phyloP scores from a whole-genome alignment of 192 early-diverging fungal species.

The Coemansia sp. region DNA sequence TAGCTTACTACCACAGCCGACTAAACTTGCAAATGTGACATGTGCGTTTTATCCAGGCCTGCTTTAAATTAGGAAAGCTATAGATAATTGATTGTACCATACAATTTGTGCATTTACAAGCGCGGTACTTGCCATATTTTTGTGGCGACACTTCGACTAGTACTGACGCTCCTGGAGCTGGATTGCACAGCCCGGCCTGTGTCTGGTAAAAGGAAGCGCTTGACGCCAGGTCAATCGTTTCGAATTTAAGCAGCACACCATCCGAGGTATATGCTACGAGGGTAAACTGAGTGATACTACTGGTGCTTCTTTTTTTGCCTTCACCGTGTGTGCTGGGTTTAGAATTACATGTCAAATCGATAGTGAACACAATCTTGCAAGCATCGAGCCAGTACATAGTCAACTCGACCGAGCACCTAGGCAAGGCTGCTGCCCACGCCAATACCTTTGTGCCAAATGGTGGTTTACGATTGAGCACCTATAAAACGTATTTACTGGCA shows the following conservation, averaged over 20 bases:
- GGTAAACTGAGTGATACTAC: constrained; percentile 9
- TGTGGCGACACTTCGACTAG: constrained; percentile 38
- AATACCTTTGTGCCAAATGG: constrained; percentile 65
- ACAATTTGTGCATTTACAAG: background rate
- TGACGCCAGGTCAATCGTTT: constrained; percentile 15
- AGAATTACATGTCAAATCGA: constrained; percentile 1
- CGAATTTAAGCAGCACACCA: constrained; percentile 35
- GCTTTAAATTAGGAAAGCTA: background rate
- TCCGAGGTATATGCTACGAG: constrained; percentile 37
- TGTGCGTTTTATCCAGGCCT: background rate
- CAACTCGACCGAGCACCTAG: constrained; percentile 10
- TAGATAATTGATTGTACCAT: background rate
- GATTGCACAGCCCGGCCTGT: constrained; percentile 41
- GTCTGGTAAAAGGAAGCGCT: constrained; percentile 23
- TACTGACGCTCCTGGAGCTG: constrained; percentile 14
- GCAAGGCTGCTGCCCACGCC: constrained; percentile 16
- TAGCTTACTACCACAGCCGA: constrained; percentile 26
- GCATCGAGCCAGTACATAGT: constrained; percentile 26
- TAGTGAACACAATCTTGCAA: constrained; percentile 31
- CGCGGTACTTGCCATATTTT: constrained; percentile 31
- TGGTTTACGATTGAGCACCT: constrained; percentile 60
- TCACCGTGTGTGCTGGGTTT: background rate
- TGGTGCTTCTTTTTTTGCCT: background rate
- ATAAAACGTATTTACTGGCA: constrained; percentile 10
- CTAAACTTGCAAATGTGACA: constrained; percentile 10